Conservation (phyloP, 108 stramenopile species). For the Cylindrotheca fusiformis region DNA sequence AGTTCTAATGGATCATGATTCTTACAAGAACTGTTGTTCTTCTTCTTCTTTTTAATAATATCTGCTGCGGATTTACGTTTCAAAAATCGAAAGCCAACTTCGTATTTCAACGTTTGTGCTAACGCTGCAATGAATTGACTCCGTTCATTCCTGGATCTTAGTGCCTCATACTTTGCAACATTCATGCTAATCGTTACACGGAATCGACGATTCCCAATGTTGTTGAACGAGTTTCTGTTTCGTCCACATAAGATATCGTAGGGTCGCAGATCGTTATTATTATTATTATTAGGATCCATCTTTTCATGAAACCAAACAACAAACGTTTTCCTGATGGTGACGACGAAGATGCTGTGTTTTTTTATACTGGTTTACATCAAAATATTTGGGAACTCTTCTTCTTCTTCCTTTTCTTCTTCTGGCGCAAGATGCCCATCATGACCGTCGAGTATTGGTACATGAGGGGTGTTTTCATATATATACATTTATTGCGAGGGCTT, state of each 20-base stretch:
- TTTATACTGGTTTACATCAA: no score
- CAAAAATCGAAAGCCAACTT: conserved; percentile 29
- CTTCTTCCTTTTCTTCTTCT: no score
- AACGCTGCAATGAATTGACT: conserved; percentile 22
- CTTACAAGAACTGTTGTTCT: no score
- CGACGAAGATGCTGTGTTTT: no score
- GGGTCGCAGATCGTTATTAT: conserved; percentile 16
- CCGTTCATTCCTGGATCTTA: conserved; percentile 13
- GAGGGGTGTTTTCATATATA: no score
- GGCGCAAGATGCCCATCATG: no score
- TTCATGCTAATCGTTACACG: conserved; percentile 27
- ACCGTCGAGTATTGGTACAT: no score
- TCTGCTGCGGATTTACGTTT: conserved; percentile 1
- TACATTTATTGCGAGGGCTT: no score
- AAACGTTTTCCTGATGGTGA: no score
- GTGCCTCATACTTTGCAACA: conserved; percentile 18
- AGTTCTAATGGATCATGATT: conserved; percentile 14
- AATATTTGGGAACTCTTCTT: no score
- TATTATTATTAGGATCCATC: no score
- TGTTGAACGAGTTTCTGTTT: conserved; percentile 26
- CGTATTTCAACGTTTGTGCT: conserved; percentile 5
- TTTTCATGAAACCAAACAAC: no score
- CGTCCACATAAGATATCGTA: conserved; percentile 39
- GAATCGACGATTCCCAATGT: conserved; percentile 39
- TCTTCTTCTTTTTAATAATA: conserved; percentile 6